Evolutionary conservation across 176 grass and related monocot genomes (phyloP), one percentile per base, ranked within the genome.

Genomic region (Ensete glaucum): DNA sequence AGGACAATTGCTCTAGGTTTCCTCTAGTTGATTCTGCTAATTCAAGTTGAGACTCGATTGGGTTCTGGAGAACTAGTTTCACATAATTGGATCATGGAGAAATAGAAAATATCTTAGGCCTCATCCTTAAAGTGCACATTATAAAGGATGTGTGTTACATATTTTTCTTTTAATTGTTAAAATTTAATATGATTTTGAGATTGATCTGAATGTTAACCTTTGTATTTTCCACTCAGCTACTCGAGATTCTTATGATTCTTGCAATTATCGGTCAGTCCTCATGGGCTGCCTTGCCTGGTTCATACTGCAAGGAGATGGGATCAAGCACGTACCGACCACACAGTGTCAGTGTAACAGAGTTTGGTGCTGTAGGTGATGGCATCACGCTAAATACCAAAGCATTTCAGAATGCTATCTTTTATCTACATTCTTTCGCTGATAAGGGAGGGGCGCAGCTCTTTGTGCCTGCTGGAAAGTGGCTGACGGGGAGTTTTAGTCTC

Each of bases 351-450:
- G 85, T 99, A 64, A 99, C 95, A 0, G 95, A 99, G 69, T 99
- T 99, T 80, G 95, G 88, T 4, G 90, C 95, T 52, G 84, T 99
- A n/a, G 90, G 95, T 5, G 88, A 99, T 75, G 95, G 95, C 62
- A 82, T 84, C 29, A 94, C 95, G 11, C 77, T 91, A 24, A 99
- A 99, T 73, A 94, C 95, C 56, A 99, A 99, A 73, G 90, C 95
- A 72, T 99, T 99, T 77, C 90, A 91, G 82, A 99, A 99, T 79
- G 95, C 95, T 5, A 93, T 99, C 43, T 99, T 94, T 75, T 99
- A 99, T 75, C 95, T 99, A 71, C 88, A 94, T 82, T 99, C 95
- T 19, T 99, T 99, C 53, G 88, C 95, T 0, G 95, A 99, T 83
- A 99, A 99, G 75, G 95, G 95, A 2, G 95, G 95, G 0, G 95